Conservation (phyloP, 2,329 filamentous ascomycete species). For the Microsporum ferrugineum region DNA sequence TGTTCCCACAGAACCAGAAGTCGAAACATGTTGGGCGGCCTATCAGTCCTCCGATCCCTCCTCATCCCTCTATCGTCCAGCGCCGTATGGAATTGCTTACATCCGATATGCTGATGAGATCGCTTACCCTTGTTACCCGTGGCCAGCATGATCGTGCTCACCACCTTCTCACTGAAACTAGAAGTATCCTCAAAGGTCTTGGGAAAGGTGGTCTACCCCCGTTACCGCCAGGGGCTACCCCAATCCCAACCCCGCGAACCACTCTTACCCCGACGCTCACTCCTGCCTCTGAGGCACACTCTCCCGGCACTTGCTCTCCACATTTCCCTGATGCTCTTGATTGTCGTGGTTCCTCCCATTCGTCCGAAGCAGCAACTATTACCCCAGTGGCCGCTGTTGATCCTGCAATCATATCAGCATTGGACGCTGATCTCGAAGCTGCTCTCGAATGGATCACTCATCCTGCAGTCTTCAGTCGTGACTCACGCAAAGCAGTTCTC, state of each 20-base stretch:
- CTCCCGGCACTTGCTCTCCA: slow-evolving; percentile 29
- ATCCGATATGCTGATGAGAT: slow-evolving; percentile 92
- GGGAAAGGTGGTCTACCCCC: slow-evolving; percentile 91
- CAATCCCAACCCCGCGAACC: not conserved
- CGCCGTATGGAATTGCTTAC: slow-evolving; percentile 94
- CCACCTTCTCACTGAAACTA: slow-evolving; percentile 82
- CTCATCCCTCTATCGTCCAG: slow-evolving; percentile 89
- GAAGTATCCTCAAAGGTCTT: slow-evolving; percentile 88
- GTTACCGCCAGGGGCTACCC: slow-evolving; percentile 47
- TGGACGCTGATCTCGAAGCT: slow-evolving; percentile 82
- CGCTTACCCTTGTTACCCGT: slow-evolving; percentile 77
- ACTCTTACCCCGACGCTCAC: slow-evolving; percentile 34
- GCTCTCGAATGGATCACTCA: slow-evolving; percentile 97
- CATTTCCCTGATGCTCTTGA: slow-evolving; percentile 27
- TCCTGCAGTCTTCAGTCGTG: slow-evolving; percentile 83
- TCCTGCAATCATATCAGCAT: slow-evolving; percentile 62
- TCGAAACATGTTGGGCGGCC: slow-evolving; percentile 47
- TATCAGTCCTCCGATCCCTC: slow-evolving; percentile 70
- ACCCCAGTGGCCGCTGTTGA: slow-evolving; percentile 66
- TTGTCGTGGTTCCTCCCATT: slow-evolving; percentile 18
- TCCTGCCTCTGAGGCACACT: slow-evolving; percentile 24
- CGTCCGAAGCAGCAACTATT: slow-evolving; percentile 36
- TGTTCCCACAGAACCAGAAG: slow-evolving; percentile 59
- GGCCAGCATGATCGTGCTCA: slow-evolving; percentile 90
- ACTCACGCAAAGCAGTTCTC: slow-evolving; percentile 87